Evolutionary conservation across 2,329 filamentous ascomycete species (phyloP), one percentile per base, ranked within the genome.

Genomic region (Penicillium sp.): DNA sequence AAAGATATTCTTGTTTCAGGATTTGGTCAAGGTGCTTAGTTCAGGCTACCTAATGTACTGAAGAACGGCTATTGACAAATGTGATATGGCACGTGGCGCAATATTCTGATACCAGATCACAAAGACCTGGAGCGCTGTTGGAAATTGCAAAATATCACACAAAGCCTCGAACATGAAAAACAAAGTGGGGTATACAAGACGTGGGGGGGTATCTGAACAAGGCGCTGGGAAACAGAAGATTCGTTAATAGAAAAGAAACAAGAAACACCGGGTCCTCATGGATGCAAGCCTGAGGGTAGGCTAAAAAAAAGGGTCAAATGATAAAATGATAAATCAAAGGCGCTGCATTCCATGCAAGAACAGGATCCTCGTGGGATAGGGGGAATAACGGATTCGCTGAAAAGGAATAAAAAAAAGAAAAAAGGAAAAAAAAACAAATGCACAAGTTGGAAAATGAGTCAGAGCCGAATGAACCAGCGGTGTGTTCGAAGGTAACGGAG

Each of bases 191-290:
- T 46, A 52, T 57, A 53, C 52, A 54, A 43, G 37, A 59, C 32
- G 22, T 24, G 22, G 22, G 22, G 46, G 57, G 55, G 53, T 53
- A 55, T 56, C 48, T 48, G 47, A 45, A 45, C 49, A 50, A 57
- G 51, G 55, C 58, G 59, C 58, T 52, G 44, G 39, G 43, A 46
- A 42, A 43, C 7, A 39, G 46, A 37, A 53, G 31, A 41, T 51
- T 56, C 57, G 48, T 40, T 41, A 53, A 56, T 38, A 53, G 37
- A 8, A 40, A 34, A 26, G 49, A n/a, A 48, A 24, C 6, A 24
- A 31, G 42, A 45, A 52, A 57, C 53, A 57, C 55, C 55, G 51
- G 53, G 40, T 43, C 54, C 47, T 43, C 47, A 40, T 38, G 45
- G 49, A 57, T 57, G 55, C 52, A 52, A 51, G 42, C 24, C 44